A percentile compares a stretch with the other conserved stretches of the same genome.
Evolutionary conservation across 2,329 filamentous ascomycete species (phyloP).

Genomic region (Hirsutella minnesotensis): DNA sequence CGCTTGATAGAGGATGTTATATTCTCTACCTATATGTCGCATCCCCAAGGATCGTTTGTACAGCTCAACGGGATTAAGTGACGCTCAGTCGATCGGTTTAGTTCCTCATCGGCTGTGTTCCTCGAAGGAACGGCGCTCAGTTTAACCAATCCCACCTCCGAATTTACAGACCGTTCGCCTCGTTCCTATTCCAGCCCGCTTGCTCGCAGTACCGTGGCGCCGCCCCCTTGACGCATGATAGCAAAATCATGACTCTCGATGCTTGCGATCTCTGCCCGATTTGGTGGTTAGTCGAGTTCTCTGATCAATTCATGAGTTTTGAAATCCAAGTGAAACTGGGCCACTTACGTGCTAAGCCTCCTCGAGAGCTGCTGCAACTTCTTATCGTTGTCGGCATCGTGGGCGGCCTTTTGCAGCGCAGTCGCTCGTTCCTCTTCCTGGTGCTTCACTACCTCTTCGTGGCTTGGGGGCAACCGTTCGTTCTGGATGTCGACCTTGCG

Average conservation of each 20-base stretch:
- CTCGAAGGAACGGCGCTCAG: too few species aligned
- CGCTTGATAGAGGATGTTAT: neutral
- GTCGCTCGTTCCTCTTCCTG: constrained; percentile 70
- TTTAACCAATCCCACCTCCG: too few species aligned
- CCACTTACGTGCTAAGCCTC: constrained; percentile 77
- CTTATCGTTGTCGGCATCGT: constrained; percentile 86
- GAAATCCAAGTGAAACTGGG: neutral
- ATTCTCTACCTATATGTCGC: neutral
- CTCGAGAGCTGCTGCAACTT: constrained; percentile 77
- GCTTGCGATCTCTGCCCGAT: constrained; percentile 20
- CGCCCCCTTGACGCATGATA: neutral
- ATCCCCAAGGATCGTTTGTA: neutral
- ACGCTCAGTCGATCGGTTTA: neutral
- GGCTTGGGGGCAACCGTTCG: constrained; percentile 81
- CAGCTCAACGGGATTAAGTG: too few species aligned
- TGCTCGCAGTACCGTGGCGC: neutral
- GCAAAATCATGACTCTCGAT: constrained; percentile 5
- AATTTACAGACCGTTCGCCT: too few species aligned
- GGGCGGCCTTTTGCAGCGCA: constrained; percentile 73
- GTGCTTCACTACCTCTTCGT: constrained; percentile 80
- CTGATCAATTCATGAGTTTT: neutral
- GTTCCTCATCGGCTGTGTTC: too few species aligned
- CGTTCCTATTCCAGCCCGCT: too few species aligned
- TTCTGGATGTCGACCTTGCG: constrained; percentile 96
- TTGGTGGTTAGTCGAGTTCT: neutral